Base-by-base conservation (phyloP, 2,329 filamentous ascomycete genomes). In the Phaeosphaeria sp. region DNA sequence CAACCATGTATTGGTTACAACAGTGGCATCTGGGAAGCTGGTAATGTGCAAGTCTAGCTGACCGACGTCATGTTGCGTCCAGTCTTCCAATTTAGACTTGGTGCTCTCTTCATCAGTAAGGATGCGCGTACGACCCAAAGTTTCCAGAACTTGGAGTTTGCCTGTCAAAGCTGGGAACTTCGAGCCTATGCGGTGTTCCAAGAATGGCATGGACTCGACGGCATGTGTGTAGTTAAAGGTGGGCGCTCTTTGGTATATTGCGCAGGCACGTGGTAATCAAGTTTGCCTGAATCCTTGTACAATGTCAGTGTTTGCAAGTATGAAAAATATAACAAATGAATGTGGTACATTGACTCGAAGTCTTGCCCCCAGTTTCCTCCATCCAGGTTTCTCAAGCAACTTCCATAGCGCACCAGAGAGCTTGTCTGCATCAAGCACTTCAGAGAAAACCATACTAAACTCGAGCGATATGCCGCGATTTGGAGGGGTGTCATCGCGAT, bases 341-440 rank as follows among this genome's bases (percentile, higher is more conserved):
- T 36, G 30, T 13, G 11, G 30, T 36, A 36, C 30, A 58, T 78
- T 81, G 39, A 70, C 51, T 27, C 80, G 71, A 25, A 83, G 59
- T 5, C 82, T 75, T 6, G 80, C 82, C 0, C 80, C 81, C 1
- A 84, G 61, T 57, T 81, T 81, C 25, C 74, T 75, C 82, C 82
- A 84, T 33, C 79, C 79, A 1, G 77, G 79, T 7, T 74, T 77
- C 13, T 79, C 72, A 7, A 84, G 59, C 15, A 84, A 65, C 15
- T 61, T 66, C 9, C 69, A 65, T 1, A 84, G 66, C 0, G 80
- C 65, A 5, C 44, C 52, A 1, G 70, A 67, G 1, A 84, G 70
- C 45, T 72, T 79, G 0, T 77, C 62, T 0, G 75, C 61, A 54
- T 84, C 81, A 3, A 84, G 74, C 1, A 82, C 79, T 56, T 81